Evolutionary conservation across 129 eudicot species (phyloP).

Genomic region (Tagetes patula): DNA sequence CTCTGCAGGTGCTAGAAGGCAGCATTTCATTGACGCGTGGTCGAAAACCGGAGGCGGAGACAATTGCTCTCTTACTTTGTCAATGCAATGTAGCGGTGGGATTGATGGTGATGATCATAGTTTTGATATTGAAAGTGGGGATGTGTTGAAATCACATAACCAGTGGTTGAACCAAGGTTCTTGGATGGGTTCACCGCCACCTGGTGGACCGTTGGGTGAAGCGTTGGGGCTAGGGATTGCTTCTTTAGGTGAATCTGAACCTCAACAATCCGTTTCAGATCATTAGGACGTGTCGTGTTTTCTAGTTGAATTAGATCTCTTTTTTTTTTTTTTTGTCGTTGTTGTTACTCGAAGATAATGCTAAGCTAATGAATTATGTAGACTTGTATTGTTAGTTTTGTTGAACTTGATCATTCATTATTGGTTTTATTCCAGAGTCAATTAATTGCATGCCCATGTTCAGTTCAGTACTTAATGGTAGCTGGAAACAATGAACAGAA

Average conservation of each 20-base stretch:
- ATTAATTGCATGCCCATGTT: background rate
- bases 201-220: slow-evolving; percentile 86
- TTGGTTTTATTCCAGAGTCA: background rate
- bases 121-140: slow-evolving; percentile 21
- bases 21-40: slow-evolving; percentile 68
- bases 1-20: slow-evolving; percentile 36
- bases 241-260: slow-evolving; percentile 39
- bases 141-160: slow-evolving; percentile 25
- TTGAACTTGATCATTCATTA: background rate
- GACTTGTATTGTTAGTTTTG: slow-evolving; percentile 8
- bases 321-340: background rate
- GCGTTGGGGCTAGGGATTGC: slow-evolving; percentile 67
- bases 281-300: background rate
- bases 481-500: slow-evolving; percentile 37
- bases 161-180: slow-evolving; percentile 47
- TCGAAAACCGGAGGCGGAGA: slow-evolving; percentile 44
- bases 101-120: slow-evolving; percentile 21
- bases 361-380: slow-evolving; percentile 29
- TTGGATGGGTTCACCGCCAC: slow-evolving; percentile 53
- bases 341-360: slow-evolving; percentile 17
- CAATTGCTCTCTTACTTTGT: slow-evolving; percentile 50
- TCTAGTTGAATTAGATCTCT: slow-evolving; percentile 23
- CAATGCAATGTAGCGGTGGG: slow-evolving; percentile 52
- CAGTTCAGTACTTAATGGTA: too few species aligned
- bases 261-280: background rate